Percentiles rank a stretch among this genome's conserved stretches.
Conservation (phyloP, 768 basidiomycete genomes). For the Kwoniella mangroviensis region DNA sequence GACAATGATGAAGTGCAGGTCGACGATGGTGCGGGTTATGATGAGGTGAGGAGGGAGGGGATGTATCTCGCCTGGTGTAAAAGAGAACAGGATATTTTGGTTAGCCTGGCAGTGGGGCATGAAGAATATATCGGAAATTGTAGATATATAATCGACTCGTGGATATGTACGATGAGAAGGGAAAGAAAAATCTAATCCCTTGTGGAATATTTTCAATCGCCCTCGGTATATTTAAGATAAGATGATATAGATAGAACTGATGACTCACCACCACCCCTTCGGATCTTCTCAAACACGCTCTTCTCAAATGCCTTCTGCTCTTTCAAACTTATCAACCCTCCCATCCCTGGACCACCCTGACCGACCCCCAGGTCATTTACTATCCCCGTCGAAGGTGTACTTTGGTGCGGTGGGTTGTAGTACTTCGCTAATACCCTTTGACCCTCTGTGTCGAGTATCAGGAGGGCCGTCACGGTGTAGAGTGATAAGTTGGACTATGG, state of each 20-base stretch:
- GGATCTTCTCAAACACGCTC: slow-evolving; percentile 92
- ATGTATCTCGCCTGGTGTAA: slow-evolving; percentile 82
- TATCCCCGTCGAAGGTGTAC: slow-evolving; percentile 47
- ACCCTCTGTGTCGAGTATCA: slow-evolving; percentile 94
- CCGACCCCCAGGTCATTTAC: slow-evolving; percentile 47
- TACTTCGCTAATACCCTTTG: slow-evolving; percentile 95
- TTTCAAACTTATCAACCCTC: slow-evolving; percentile 66
- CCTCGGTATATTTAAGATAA: no score
- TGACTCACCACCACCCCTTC: slow-evolving; percentile 85
- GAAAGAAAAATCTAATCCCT: no score
- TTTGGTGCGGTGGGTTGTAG: slow-evolving; percentile 72
- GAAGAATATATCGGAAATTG: neutral
- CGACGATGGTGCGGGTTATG: slow-evolving; percentile 90
- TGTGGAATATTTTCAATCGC: no score
- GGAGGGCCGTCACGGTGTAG: slow-evolving; percentile 81
- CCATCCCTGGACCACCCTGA: slow-evolving; percentile 49
- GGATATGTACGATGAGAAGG: neutral
- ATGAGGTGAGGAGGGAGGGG: slow-evolving; percentile 86
- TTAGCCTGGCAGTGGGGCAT: neutral
- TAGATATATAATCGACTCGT: neutral
- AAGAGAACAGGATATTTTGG: neutral
- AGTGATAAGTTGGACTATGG: slow-evolving; percentile 72
- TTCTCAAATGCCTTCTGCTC: slow-evolving; percentile 97
- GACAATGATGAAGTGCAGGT: slow-evolving; percentile 92
- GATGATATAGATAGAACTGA: no score